Conservation (phyloP, 345 rosid genomes). For the Aquilaria yunnanensis region DNA sequence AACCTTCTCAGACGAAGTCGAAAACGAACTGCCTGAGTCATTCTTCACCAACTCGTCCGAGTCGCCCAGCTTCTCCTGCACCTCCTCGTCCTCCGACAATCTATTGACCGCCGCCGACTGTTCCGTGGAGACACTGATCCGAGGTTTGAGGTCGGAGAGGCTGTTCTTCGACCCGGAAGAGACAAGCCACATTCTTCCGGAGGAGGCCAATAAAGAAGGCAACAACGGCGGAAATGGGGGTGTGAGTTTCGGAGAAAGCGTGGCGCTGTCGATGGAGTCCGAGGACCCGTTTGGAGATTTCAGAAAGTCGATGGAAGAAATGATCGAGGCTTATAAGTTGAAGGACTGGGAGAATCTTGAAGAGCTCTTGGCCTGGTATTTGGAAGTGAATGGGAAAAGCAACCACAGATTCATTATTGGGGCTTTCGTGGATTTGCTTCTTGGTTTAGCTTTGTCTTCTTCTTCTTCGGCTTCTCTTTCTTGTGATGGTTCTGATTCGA, state of each 20-base stretch:
- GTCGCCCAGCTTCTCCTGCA: slow-evolving; percentile 31
- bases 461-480: slow-evolving; percentile 23
- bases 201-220: slow-evolving; percentile 9
- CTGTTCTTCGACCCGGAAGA: slow-evolving; percentile 69
- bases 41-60: slow-evolving; percentile 29
- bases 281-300: slow-evolving; percentile 69
- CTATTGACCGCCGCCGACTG: not conserved
- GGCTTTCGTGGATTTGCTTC: slow-evolving; percentile 75
- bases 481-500: slow-evolving; percentile 35
- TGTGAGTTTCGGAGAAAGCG: slow-evolving; percentile 33
- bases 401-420: slow-evolving; percentile 67
- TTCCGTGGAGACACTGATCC: slow-evolving; percentile 44
- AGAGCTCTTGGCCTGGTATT: slow-evolving; percentile 59
- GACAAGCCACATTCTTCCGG: slow-evolving; percentile 55
- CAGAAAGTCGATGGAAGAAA: slow-evolving; percentile 85
- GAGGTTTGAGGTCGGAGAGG: slow-evolving; percentile 44
- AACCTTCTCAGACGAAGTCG: slow-evolving; percentile 22
- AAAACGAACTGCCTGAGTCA: slow-evolving; percentile 10
- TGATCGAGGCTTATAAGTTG: slow-evolving; percentile 71
- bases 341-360: slow-evolving; percentile 66
- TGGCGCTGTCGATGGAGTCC: slow-evolving; percentile 61
- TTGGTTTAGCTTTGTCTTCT: slow-evolving; percentile 25
- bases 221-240: slow-evolving; percentile 7
- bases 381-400: slow-evolving; percentile 55
- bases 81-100: not conserved